phyloP scores from a whole-genome alignment of 306 rosid species.

The Carpinus viminea region DNA sequence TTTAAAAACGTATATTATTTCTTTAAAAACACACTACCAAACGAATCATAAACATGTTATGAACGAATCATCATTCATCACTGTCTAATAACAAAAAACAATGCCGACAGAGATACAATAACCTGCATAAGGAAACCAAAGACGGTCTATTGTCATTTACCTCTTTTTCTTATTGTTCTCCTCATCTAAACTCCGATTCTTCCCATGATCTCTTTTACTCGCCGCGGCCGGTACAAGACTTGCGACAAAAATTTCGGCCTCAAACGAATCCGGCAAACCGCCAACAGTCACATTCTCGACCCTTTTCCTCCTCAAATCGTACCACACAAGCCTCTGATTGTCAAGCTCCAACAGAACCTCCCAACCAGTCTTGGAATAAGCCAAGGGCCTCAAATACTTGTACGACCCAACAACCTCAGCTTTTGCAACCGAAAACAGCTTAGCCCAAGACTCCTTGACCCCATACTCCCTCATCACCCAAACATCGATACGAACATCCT shows the following conservation, averaged over 20 bases:
- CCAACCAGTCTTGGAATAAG: conserved; percentile 39
- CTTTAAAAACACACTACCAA: too few relatives aligned
- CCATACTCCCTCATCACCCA: conserved; percentile 71
- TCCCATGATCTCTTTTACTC: conserved; percentile 8
- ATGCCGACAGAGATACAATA: neutral
- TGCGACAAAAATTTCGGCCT: conserved; percentile 42
- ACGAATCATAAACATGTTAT: neutral
- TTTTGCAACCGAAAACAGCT: conserved; percentile 35
- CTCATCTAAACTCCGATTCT: conserved; percentile 18
- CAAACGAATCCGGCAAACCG: conserved; percentile 42
- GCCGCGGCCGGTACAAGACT: conserved; percentile 58
- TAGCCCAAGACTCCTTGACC: conserved; percentile 54
- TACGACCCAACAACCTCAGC: conserved; percentile 6
- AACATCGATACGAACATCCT: conserved; percentile 35
- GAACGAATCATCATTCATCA: neutral
- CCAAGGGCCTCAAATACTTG: conserved; percentile 53
- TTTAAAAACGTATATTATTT: too few relatives aligned
- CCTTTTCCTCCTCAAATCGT: conserved; percentile 29
- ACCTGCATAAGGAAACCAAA: neutral
- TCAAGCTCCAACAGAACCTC: conserved; percentile 52
- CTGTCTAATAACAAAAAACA: neutral
- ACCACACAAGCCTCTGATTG: conserved; percentile 53
- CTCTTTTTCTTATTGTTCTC: conserved; percentile 36
- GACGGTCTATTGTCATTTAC: conserved; percentile 14
- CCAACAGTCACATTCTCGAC: conserved; percentile 27